A percentile compares a stretch with the other conserved stretches of the same genome.
phyloP scores from a whole-genome alignment of 139 green algal genomes.

The Chlamydomonas sp. region DNA sequence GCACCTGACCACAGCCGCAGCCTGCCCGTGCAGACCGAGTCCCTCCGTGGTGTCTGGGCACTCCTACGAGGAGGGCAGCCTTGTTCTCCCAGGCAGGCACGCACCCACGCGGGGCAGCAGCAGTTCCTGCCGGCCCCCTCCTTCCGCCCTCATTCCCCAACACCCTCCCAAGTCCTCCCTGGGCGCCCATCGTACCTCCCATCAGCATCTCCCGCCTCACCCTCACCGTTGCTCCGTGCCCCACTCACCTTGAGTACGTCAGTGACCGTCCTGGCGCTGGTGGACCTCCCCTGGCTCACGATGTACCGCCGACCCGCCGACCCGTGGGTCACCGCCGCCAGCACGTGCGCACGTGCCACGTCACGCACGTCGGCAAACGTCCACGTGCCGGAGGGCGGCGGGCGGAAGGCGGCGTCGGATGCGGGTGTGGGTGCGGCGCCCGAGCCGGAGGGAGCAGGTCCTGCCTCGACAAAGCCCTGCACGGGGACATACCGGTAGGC shows the following conservation, averaged over 20 bases:
- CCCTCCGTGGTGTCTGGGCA: no score
- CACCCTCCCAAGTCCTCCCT: no score
- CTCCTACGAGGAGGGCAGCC: no score
- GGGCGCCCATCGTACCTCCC: neutral
- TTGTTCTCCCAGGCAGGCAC: no score
- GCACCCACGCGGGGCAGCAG: no score
- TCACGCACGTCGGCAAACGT: slow-evolving; percentile 45
- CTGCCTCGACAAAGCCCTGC: slow-evolving; percentile 40
- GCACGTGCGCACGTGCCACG: slow-evolving; percentile 45
- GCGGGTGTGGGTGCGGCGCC: no score
- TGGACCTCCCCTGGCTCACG: neutral
- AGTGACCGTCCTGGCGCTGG: slow-evolving; percentile 6
- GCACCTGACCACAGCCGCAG: no score
- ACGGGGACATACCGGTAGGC: neutral
- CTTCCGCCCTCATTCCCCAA: no score
- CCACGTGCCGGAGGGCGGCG: slow-evolving; percentile 49
- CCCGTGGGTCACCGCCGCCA: slow-evolving; percentile 24
- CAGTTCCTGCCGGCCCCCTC: no score
- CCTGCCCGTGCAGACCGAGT: no score
- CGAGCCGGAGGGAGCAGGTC: neutral
- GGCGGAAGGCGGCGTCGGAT: slow-evolving; percentile 21
- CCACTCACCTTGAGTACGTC: slow-evolving; percentile 36
- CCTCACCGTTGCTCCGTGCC: neutral
- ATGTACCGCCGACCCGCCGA: slow-evolving; percentile 43
- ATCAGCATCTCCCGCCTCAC: neutral